phyloP scores from a whole-genome alignment of 495 filamentous ascomycete species.

The Aspergillus nanangensis region DNA sequence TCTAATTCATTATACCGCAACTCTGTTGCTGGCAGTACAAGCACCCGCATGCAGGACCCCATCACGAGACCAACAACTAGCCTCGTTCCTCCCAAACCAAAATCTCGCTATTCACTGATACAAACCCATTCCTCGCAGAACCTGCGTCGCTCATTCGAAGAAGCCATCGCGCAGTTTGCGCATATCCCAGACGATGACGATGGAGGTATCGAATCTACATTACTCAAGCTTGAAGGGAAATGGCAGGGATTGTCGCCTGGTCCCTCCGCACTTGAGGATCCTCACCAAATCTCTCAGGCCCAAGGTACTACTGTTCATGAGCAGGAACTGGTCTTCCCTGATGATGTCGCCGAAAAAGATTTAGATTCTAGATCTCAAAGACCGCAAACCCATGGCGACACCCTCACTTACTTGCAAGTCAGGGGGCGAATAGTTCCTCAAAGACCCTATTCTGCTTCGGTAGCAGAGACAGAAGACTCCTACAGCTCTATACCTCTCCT shows the following conservation, averaged over 20 bases:
- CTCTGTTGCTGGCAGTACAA: conserved; percentile 48
- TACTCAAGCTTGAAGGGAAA: conserved; percentile 90
- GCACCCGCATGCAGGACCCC: conserved; percentile 15
- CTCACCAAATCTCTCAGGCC: background rate
- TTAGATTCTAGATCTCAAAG: conserved; percentile 17
- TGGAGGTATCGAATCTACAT: conserved; percentile 87
- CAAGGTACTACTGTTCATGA: conserved; percentile 3
- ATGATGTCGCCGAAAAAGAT: conserved; percentile 1
- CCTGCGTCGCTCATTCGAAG: conserved; percentile 83
- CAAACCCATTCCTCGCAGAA: conserved; percentile 72
- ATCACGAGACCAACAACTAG: conserved; percentile 28
- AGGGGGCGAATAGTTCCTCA: conserved; percentile 25
- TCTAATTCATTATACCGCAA: conserved; percentile 67
- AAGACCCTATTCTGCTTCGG: conserved; percentile 35
- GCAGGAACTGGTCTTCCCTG: conserved; percentile 2
- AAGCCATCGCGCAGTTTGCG: conserved; percentile 81
- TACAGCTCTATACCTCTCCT: conserved; percentile 76
- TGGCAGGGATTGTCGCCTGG: conserved; percentile 41
- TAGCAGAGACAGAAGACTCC: conserved; percentile 58
- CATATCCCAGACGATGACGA: conserved; percentile 89
- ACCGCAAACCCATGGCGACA: conserved; percentile 23
- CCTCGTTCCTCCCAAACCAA: conserved; percentile 36
- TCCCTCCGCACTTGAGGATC: background rate
- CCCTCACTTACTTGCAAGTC: conserved; percentile 25
- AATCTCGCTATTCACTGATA: conserved; percentile 57